Percentiles rank a stretch among this genome's conserved stretches.
phyloP scores from a whole-genome alignment of 2,329 filamentous ascomycete species.

The Phoma herbarum region DNA sequence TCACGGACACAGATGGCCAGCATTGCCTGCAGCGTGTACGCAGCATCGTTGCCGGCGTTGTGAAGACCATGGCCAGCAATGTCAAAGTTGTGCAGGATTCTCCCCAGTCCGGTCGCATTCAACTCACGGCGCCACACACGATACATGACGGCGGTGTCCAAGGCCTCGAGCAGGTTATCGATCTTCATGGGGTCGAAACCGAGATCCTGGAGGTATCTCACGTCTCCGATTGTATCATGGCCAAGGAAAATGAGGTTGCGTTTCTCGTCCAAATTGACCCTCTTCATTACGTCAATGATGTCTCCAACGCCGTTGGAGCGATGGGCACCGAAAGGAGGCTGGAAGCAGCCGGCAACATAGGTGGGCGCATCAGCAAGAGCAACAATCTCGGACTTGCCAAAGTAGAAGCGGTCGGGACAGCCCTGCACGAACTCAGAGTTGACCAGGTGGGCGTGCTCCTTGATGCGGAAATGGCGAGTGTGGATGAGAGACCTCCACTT shows the following conservation, averaged over 20 bases:
- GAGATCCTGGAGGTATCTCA: conserved; percentile 71
- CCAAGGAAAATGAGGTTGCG: conserved; percentile 80
- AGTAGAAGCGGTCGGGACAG: conserved; percentile 77
- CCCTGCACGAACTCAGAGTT: conserved; percentile 77
- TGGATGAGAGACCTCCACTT: conserved; percentile 75
- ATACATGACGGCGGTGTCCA: conserved; percentile 80
- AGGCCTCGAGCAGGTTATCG: conserved; percentile 66
- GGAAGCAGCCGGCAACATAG: conserved; percentile 64
- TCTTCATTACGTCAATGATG: conserved; percentile 5
- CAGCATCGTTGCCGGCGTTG: conserved; percentile 87
- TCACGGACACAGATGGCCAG: conserved; percentile 66
- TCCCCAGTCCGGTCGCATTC: conserved; percentile 65
- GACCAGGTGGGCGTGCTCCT: conserved; percentile 70
- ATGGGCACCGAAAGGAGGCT: conserved; percentile 60
- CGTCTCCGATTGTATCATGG: conserved; percentile 74
- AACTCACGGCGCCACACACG: conserved; percentile 66
- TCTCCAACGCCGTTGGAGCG: conserved; percentile 5
- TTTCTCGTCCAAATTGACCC: conserved; percentile 38
- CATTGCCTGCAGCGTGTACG: conserved; percentile 79
- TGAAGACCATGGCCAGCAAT: conserved; percentile 74
- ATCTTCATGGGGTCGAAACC: conserved; percentile 68
- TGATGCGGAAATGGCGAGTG: conserved; percentile 78
- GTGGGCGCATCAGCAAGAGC: conserved; percentile 55
- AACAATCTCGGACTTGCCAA: conserved; percentile 70
- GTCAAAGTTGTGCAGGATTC: conserved; percentile 70